Evolutionary conservation across 2,329 filamentous ascomycete species (phyloP).

Genomic region (Arthrinium phaeospermum): DNA sequence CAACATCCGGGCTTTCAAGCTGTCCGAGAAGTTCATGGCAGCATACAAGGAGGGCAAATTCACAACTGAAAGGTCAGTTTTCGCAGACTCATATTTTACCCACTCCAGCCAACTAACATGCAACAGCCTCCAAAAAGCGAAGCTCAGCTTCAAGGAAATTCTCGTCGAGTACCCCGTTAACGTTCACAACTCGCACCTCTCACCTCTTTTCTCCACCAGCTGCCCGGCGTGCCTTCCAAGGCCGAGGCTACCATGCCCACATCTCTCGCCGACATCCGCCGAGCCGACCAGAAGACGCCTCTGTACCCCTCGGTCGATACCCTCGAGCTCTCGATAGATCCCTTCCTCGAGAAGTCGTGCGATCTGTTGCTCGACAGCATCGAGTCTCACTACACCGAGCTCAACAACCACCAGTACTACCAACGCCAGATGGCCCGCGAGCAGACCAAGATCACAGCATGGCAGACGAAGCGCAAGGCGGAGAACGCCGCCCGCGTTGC

Average conservation of each 20-base stretch:
- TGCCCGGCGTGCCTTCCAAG: conserved; percentile 70
- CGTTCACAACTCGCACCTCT: conserved; percentile 98
- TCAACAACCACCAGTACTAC: conserved; percentile 98
- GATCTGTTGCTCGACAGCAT: conserved; percentile 96
- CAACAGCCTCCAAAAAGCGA: conserved; percentile 87
- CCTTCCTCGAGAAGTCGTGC: conserved; percentile 97
- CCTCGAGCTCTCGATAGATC: conserved; percentile 92
- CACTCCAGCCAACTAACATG: conserved; percentile 28
- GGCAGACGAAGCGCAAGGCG: conserved; percentile 95
- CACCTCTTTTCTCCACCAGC: conserved; percentile 92
- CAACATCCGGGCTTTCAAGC: conserved; percentile 87
- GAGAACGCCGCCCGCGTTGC: conserved; percentile 87
- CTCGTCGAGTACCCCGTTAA: conserved; percentile 86
- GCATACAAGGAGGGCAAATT: conserved; percentile 98
- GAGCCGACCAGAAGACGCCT: conserved; percentile 65
- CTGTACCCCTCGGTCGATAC: conserved; percentile 88
- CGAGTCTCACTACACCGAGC: conserved; percentile 96
- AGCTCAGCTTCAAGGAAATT: conserved; percentile 92
- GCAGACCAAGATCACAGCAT: conserved; percentile 94
- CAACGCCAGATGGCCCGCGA: conserved; percentile 92
- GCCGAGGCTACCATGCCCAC: conserved; percentile 76
- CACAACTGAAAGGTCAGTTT: conserved; percentile 86
- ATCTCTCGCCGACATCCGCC: conserved; percentile 78
- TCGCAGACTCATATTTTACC: background rate
- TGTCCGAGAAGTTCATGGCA: conserved; percentile 85